Base-by-base conservation (phyloP, 1,139 yeast species). In the Saccharomyces hybrid region DNA sequence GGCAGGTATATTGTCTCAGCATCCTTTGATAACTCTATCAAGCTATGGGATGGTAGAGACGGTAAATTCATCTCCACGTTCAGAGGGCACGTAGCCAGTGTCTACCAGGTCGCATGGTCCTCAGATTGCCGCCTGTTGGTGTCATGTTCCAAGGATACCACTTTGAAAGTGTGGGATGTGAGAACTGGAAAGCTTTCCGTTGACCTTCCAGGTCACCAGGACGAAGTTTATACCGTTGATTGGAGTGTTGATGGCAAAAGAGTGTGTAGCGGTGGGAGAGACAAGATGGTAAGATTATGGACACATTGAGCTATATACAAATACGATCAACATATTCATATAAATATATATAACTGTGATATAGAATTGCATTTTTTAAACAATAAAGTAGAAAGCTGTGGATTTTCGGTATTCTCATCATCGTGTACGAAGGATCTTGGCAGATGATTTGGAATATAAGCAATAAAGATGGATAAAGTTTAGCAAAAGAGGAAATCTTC, bases 21-120 rank as follows among this genome's bases (percentile, higher is more conserved):
- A 5, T 89, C 98, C 1, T 93, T 93, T 68, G 99, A 93, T 70
- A 93, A 93, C 70, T 88, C 96, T 2, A 83, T 95, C 61, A 93
- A 93, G 71, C 74, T 93, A 52, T 93, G 99, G 99, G 97, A 91
- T 68, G 99, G 98, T 29, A 74, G 88, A 60, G 86, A 88, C 57
- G 99, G 99, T 44, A 87, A 87, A 53, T 93, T 91, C 62, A 73
- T 93, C 47, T 83, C 96, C 5, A 90, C 98, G 0, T 82, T 95
- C 64, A 78, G 99, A 60, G 99, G 99, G 3, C 99, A 93, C 69
- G 99, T 93, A 56, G 97, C 98, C 0, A 89, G 98, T 2, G 99
- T 93, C 0, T 93, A 93, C 69, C 98, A 91, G 72, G 90, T 96
- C n/a, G 90, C 98, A 0, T 93, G 99, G 99, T 89, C 97, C 3